A percentile compares a stretch with the other conserved stretches of the same genome.
These are phyloP conservation scores for Xylaria hypoxylon DNA, from an alignment of 2,329 filamentous ascomycete genomes.

Conservation along the genomic window DNA sequence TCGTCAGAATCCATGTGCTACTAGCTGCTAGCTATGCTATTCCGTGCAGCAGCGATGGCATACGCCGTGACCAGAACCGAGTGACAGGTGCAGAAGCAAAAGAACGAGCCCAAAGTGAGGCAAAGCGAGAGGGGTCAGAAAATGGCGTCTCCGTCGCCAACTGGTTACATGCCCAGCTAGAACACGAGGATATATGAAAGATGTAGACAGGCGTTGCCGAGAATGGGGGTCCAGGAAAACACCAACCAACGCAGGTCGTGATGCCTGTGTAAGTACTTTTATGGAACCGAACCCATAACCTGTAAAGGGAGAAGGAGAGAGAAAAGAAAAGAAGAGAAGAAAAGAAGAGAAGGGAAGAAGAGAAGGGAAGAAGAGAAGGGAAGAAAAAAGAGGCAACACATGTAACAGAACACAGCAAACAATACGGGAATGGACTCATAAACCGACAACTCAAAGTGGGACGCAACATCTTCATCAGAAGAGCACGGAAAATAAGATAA, in stretches of 20 bases:
- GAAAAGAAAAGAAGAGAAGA: too few relatives aligned
- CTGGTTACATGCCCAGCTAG: neutral
- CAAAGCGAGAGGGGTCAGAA: slow-evolving; percentile 12
- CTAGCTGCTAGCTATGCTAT: slow-evolving; percentile 2
- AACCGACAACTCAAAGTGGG: slow-evolving; percentile 6
- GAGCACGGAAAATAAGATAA: slow-evolving; percentile 3
- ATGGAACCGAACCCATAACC: neutral
- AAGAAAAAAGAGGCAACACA: neutral
- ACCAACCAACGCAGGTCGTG: slow-evolving; percentile 3
- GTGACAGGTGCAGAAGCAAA: slow-evolving; percentile 23
- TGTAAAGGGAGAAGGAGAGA: neutral
- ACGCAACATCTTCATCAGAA: slow-evolving; percentile 8
- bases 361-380: neutral
- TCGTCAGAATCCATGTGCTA: slow-evolving; percentile 14
- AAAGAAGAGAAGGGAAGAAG: neutral
- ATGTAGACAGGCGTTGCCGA: slow-evolving; percentile 5
- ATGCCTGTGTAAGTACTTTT: neutral
- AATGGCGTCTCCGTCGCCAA: neutral
- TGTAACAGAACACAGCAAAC: slow-evolving; percentile 1
- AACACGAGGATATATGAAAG: slow-evolving; percentile 21
- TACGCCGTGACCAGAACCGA: slow-evolving; percentile 27
- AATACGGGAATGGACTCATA: neutral
- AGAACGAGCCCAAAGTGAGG: slow-evolving; percentile 1
- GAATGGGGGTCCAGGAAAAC: neutral
- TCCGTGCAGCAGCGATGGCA: slow-evolving; percentile 8